phyloP scores from a whole-genome alignment of 176 grass and related monocot species.

The Rhynchospora breviuscula region DNA sequence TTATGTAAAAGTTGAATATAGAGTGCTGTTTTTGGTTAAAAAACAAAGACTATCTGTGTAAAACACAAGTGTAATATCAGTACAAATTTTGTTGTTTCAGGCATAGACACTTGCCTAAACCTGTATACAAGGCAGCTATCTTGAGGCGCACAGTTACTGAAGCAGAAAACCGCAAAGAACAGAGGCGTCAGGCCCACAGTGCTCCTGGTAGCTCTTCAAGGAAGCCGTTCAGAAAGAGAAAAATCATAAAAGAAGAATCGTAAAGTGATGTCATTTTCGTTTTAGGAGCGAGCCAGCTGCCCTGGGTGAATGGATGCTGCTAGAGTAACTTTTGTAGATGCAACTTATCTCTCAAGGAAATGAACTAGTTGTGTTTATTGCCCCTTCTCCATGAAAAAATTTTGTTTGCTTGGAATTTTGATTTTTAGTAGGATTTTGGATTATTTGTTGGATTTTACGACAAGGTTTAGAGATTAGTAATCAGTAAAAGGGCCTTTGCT shows the following conservation, averaged over 20 bases:
- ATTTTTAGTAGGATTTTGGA: not conserved
- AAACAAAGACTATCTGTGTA: not conserved
- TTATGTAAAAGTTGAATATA: not conserved
- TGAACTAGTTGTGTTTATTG: not conserved
- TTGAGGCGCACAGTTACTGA: slow-evolving; percentile 69
- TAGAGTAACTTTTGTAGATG: not conserved
- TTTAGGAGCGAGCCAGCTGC: not conserved
- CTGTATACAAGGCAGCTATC: slow-evolving; percentile 67
- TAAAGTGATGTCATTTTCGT: slow-evolving; percentile 18
- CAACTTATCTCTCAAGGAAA: not conserved
- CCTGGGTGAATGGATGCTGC: not conserved
- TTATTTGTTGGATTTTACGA: not conserved
- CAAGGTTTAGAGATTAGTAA: not conserved
- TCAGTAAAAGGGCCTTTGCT: too few species aligned
- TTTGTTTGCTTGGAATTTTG: not conserved
- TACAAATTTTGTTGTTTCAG: slow-evolving; percentile 21
- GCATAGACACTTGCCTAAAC: slow-evolving; percentile 83
- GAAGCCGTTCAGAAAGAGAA: slow-evolving; percentile 82
- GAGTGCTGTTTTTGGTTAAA: not conserved
- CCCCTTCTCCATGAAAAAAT: not conserved
- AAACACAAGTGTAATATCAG: not conserved
- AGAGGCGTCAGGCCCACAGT: slow-evolving; percentile 65
- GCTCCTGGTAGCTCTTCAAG: slow-evolving; percentile 54
- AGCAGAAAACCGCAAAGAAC: slow-evolving; percentile 58
- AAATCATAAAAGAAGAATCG: slow-evolving; percentile 83